These are phyloP conservation scores for Solanum paucissectum DNA, from an alignment of 257 asterid species.

Conservation along the genomic window DNA sequence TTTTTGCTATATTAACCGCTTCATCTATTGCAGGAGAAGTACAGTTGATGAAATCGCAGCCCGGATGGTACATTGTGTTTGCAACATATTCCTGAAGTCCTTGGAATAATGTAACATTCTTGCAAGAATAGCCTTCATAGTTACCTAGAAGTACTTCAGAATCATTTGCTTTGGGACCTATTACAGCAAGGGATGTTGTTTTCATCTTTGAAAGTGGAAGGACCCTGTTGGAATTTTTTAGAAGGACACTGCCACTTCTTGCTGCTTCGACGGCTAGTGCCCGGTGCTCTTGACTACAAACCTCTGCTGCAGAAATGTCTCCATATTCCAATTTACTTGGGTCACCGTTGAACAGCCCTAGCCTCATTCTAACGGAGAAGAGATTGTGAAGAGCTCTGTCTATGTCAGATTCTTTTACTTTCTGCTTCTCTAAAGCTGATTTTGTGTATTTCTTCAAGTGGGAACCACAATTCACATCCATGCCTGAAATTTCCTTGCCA, in stretches of 20 bases:
- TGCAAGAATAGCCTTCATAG: slow-evolving; percentile 61
- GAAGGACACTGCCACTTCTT: slow-evolving; percentile 52
- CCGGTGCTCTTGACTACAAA: slow-evolving; percentile 46
- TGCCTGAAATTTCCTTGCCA: slow-evolving; percentile 23
- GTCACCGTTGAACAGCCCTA: slow-evolving; percentile 53
- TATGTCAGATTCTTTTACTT: slow-evolving; percentile 30
- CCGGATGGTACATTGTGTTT: slow-evolving; percentile 19
- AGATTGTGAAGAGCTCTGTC: slow-evolving; percentile 64
- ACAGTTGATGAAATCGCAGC: slow-evolving; percentile 37
- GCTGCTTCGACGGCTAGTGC: slow-evolving; percentile 56
- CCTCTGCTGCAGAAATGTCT: slow-evolving; percentile 15
- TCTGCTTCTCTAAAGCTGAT: slow-evolving; percentile 38
- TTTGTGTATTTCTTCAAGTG: slow-evolving; percentile 30
- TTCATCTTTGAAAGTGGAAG: slow-evolving; percentile 46
- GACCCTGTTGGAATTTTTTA: slow-evolving; percentile 37
- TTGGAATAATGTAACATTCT: slow-evolving; percentile 35
- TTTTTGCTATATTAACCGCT: slow-evolving; percentile 19
- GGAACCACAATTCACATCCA: slow-evolving; percentile 65
- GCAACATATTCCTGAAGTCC: slow-evolving; percentile 26
- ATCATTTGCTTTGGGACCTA: slow-evolving; percentile 53
- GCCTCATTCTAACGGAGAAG: slow-evolving; percentile 52
- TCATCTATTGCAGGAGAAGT: slow-evolving; percentile 21
- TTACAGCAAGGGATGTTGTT: slow-evolving; percentile 36
- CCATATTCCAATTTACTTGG: slow-evolving; percentile 35
- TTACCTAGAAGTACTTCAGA: slow-evolving; percentile 28